Percentiles rank a stretch among this genome's conserved stretches.
These are phyloP conservation scores for Tetraselmis chui DNA, from an alignment of 139 green algal species.

Conservation along the genomic window DNA sequence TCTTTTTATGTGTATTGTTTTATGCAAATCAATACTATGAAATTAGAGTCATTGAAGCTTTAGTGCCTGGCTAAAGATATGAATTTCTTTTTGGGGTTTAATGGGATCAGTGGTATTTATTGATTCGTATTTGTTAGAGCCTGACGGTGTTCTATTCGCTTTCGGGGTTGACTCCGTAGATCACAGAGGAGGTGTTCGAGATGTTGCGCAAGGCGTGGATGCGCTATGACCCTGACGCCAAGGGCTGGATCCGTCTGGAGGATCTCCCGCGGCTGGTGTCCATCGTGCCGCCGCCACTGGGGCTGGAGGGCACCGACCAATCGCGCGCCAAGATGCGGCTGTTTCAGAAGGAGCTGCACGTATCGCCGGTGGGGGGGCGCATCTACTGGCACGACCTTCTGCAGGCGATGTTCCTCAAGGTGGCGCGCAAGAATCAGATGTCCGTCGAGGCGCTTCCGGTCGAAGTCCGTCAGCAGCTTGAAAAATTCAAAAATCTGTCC, in stretches of 20 bases:
- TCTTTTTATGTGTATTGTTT: too few relatives aligned
- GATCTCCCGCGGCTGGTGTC: conserved; percentile 5
- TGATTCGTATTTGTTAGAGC: too few relatives aligned
- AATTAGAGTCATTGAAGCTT: too few relatives aligned
- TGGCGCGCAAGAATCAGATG: conserved; percentile 3
- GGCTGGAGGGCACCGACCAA: conserved; percentile 8
- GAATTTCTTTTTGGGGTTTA: too few relatives aligned
- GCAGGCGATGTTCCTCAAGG: conserved; percentile 8
- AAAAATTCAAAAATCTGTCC: neutral
- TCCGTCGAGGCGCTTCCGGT: conserved; percentile 6
- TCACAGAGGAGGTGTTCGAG: conserved; percentile 14
- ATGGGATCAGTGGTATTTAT: too few relatives aligned
- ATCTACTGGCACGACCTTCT: conserved; percentile 23
- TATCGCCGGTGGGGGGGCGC: conserved; percentile 3
- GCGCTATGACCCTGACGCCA: conserved; percentile 15
- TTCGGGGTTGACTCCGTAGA: neutral
- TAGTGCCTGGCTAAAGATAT: too few relatives aligned
- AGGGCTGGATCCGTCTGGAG: conserved; percentile 11
- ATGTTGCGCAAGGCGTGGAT: conserved; percentile 13
- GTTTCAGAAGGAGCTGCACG: conserved; percentile 12
- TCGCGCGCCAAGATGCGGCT: neutral
- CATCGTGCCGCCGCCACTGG: conserved; percentile 16
- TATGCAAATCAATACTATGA: too few relatives aligned
- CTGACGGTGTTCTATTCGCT: too few relatives aligned
- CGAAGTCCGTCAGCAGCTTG: conserved; percentile 4